Base-by-base conservation (phyloP, 352 stramenopile genomes). In the Pythium aristosporum region DNA sequence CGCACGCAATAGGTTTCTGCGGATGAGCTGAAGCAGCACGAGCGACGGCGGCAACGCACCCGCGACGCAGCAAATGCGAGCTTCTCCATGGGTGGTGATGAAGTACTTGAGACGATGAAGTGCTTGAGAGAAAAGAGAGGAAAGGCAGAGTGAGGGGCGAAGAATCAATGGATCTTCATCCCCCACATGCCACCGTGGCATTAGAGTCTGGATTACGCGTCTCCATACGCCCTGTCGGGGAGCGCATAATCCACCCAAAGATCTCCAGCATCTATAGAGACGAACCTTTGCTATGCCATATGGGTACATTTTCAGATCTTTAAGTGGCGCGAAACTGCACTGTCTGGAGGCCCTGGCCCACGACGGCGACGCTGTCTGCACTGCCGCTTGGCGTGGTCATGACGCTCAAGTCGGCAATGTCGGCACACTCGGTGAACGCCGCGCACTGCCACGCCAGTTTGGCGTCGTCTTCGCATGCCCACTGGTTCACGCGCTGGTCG, bases 401-500 rank as follows among this genome's bases (percentile, higher is more conserved):
- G 48, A 92, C 67, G 0, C 74, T 72, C 5, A 96, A 37, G 51
- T 85, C 75, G 16, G 87, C 82, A 52, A 96, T 92, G 44, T 96
- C 87, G 18, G 87, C 87, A 34, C 82, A 92, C 50, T 96, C 87
- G 0, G 81, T 87, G 60, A 94, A 89, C 23, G 69, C 76, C 11
- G 78, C 79, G 57, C 72, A 69, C 65, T 77, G 73, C 80, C 84
- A 92, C 30, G 78, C 58, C 15, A 92, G 67, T 34, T 50, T 32
- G 11, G 28, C 48, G 23, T 42, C 41, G 48, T 32, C 52, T 3
- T 58, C 12, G 46, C 86, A 72, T 15, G 32, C 43, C 82, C 84
- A 96, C 51, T 85, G 81, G 62, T 78, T 92, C 66, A 95, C 76
- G 44, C 87, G 82, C 65, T 96, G 87, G 62, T 96, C 87, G 57